These are phyloP conservation scores for Aspergillus tamarii DNA, from an alignment of 2,329 filamentous ascomycete species.

Conservation along the genomic window DNA sequence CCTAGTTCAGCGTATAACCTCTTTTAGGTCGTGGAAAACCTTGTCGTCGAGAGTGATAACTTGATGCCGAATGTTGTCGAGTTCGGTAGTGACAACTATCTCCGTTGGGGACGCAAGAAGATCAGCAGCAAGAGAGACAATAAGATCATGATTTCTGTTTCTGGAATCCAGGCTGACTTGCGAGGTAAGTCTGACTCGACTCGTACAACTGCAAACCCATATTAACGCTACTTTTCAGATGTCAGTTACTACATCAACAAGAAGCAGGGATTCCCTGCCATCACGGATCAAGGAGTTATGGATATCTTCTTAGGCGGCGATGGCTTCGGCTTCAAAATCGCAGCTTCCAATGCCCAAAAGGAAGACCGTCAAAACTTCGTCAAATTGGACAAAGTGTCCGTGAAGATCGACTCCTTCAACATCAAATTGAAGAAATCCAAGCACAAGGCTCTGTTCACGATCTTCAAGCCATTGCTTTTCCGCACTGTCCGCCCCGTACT, in stretches of 20 bases:
- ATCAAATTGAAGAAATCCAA: slow-evolving; percentile 94
- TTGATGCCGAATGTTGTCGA: slow-evolving; percentile 92
- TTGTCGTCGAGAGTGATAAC: slow-evolving; percentile 95
- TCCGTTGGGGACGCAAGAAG: slow-evolving; percentile 91
- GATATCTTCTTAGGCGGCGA: slow-evolving; percentile 86
- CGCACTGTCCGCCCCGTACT: slow-evolving; percentile 81
- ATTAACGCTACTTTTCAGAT: slow-evolving; percentile 51
- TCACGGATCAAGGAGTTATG: slow-evolving; percentile 85
- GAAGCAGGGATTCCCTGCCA: slow-evolving; percentile 87
- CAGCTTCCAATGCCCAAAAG: slow-evolving; percentile 78
- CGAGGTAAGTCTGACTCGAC: slow-evolving; percentile 42
- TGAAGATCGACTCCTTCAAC: slow-evolving; percentile 77
- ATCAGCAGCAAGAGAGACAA: slow-evolving; percentile 80
- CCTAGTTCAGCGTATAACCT: background rate
- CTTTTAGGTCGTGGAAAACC: slow-evolving; percentile 76
- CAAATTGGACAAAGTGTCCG: slow-evolving; percentile 87
- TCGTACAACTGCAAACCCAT: background rate
- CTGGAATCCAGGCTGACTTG: slow-evolving; percentile 90
- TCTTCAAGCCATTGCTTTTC: slow-evolving; percentile 86
- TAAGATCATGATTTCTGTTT: slow-evolving; percentile 79
- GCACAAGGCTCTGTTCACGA: slow-evolving; percentile 84
- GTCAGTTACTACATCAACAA: slow-evolving; percentile 94
- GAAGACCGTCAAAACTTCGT: slow-evolving; percentile 81
- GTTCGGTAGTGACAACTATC: slow-evolving; percentile 88
- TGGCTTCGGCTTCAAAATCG: slow-evolving; percentile 90